Evolutionary conservation across 2,329 filamentous ascomycete species (phyloP), one percentile per base, ranked within the genome.

Genomic region (Mycosphaerella sp.): DNA sequence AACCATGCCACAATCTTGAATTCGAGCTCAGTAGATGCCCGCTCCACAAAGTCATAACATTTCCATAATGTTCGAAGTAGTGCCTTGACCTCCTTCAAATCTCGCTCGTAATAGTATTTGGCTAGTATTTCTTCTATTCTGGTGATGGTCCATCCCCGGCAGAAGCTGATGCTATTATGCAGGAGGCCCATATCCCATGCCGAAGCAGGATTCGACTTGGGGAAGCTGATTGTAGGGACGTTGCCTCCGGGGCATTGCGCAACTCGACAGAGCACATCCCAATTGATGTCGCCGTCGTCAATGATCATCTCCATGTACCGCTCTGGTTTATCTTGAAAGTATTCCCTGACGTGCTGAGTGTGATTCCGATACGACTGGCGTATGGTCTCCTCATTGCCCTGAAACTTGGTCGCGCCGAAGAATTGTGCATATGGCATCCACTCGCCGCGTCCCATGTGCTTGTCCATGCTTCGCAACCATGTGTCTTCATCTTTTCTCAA

Each of bases 91-190:
- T 49, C 39, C 8, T 55, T 45, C 40, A 51, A 44, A 10, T 60
- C 56, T 32, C 59, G 56, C 26, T 55, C 44, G 47, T 67, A 65
- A 36, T 63, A 63, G 41, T 57, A 64, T 4, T 58, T 53, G 10
- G 57, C 51, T 11, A 56, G 58, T 43, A 59, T 54, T 57, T 67
- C 64, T 48, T 66, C 64, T 9, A 62, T 51, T 21, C 62, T 55
- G 5, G 65, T 65, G 29, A 67, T 54, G 2, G 48, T 61, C 64
- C 64, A 66, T 23, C 62, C 61, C 64, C 63, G 63, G 14, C 59
- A 50, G 40, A 49, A 62, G 31, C 62, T 62, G 53, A 63, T 53
- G 17, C 48, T 47, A 10, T 64, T 60, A 14, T 59, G 40, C 5
- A 65, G 11, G 17, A 43, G 39, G 17, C 62, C 61, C 52, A 59